phyloP scores from a whole-genome alignment of 2,329 filamentous ascomycete genomes.

The Aureobasidium sp. region DNA sequence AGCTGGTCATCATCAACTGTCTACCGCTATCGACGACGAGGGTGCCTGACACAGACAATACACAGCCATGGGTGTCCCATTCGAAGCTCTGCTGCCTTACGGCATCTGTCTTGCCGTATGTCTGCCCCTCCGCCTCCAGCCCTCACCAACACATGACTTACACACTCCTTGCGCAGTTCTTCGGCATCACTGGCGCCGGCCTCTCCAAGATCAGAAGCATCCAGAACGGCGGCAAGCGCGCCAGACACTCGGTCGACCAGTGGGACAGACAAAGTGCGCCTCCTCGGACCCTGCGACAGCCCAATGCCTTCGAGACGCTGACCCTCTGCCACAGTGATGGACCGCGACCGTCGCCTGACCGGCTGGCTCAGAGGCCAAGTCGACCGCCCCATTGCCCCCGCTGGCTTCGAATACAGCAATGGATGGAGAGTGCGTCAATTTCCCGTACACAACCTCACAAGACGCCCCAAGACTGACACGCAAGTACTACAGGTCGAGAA shows the following conservation, averaged over 20 bases:
- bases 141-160: conserved; percentile 8
- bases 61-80: conserved; percentile 55
- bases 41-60: neutral
- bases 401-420: conserved; percentile 60
- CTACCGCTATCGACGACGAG: neutral
- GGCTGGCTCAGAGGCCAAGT: conserved; percentile 56
- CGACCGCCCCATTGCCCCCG: conserved; percentile 51
- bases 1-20: conserved; percentile 6
- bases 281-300: neutral
- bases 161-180: conserved; percentile 44
- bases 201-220: conserved; percentile 52
- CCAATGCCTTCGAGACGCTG: neutral
- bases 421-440: conserved; percentile 55
- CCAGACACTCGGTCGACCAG: conserved; percentile 52
- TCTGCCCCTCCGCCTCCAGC: conserved; percentile 35
- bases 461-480: neutral
- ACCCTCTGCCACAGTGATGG: conserved; percentile 51
- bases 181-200: conserved; percentile 52
- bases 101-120: conserved; percentile 56
- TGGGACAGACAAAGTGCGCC: conserved; percentile 55
- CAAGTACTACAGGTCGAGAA: conserved; percentile 22
- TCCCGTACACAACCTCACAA: neutral
- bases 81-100: conserved; percentile 59
- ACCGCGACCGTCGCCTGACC: conserved; percentile 57
- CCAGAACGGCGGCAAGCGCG: conserved; percentile 57